Evolutionary conservation across 225 moss, liverwort and hornwort genomes (phyloP).

Genomic region (Polytrichum commune): DNA sequence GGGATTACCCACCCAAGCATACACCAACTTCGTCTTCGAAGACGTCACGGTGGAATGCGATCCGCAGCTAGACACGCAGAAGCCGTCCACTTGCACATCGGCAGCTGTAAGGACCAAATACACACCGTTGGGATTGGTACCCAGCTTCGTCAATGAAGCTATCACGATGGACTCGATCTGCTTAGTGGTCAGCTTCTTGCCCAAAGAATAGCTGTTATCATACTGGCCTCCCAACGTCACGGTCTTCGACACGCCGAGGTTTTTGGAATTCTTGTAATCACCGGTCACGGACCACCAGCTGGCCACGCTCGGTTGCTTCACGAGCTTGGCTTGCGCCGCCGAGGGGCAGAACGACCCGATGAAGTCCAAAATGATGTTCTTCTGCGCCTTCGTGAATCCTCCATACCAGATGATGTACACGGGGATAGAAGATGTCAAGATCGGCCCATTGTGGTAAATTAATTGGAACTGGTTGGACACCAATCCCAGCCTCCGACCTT

Average conservation of each 20-base stretch:
- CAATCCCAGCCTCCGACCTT: conserved; percentile 4
- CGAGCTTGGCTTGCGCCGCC: no score
- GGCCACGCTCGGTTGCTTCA: background rate
- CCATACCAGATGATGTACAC: conserved; percentile 15
- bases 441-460: conserved; percentile 6
- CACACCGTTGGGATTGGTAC: conserved; percentile 12
- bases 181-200: background rate
- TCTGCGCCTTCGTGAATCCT: conserved; percentile 3
- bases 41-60: conserved; percentile 34
- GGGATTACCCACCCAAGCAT: conserved; percentile 53
- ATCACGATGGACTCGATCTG: background rate
- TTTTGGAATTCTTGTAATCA: background rate
- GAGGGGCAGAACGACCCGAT: conserved; percentile 1
- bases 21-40: conserved; percentile 27
- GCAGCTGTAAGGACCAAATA: conserved; percentile 40
- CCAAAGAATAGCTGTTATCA: background rate
- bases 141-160: no score
- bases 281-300: conserved; percentile 2
- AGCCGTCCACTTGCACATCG: conserved; percentile 45
- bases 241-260: background rate
- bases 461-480: conserved; percentile 2
- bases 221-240: conserved; percentile 6
- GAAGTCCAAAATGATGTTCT: conserved; percentile 8
- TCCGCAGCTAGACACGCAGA: conserved; percentile 49
- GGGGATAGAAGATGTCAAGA: background rate